These are phyloP conservation scores for Cercospora citrullina DNA, from an alignment of 2,329 filamentous ascomycete genomes.

Conservation along the genomic window DNA sequence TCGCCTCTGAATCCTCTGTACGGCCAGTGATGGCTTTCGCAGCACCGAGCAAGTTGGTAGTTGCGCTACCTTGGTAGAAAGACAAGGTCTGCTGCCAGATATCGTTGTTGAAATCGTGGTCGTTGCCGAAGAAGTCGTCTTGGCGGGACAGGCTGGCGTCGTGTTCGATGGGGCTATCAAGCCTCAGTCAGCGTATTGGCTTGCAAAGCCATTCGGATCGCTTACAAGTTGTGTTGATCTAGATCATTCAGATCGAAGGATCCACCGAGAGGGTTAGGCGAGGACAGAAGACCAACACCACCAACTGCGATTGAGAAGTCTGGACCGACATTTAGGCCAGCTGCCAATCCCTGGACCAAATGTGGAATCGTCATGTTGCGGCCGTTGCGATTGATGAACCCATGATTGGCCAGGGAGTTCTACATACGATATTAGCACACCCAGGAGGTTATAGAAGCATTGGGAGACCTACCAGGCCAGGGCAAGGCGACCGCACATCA, in stretches of 20 bases:
- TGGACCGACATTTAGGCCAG: conserved; percentile 32
- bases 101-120: conserved; percentile 39
- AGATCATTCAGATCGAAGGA: conserved; percentile 34
- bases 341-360: conserved; percentile 31
- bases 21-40: conserved; percentile 38
- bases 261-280: conserved; percentile 21
- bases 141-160: conserved; percentile 39
- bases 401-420: conserved; percentile 31
- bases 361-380: conserved; percentile 32
- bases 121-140: conserved; percentile 40
- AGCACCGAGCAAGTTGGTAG: conserved; percentile 34
- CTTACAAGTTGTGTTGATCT: conserved; percentile 36
- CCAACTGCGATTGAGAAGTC: conserved; percentile 35
- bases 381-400: conserved; percentile 33
- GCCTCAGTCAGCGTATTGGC: neutral
- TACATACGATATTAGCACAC: neutral
- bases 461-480: conserved; percentile 25
- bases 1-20: conserved; percentile 29
- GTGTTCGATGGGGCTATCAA: conserved; percentile 34
- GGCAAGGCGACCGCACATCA: conserved; percentile 36
- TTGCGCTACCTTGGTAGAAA: conserved; percentile 31
- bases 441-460: neutral
- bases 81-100: conserved; percentile 37
- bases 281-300: conserved; percentile 31
- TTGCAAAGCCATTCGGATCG: neutral